These are phyloP conservation scores for Anethum foeniculum DNA, from an alignment of 140 eudicot genomes.

Conservation along the genomic window DNA sequence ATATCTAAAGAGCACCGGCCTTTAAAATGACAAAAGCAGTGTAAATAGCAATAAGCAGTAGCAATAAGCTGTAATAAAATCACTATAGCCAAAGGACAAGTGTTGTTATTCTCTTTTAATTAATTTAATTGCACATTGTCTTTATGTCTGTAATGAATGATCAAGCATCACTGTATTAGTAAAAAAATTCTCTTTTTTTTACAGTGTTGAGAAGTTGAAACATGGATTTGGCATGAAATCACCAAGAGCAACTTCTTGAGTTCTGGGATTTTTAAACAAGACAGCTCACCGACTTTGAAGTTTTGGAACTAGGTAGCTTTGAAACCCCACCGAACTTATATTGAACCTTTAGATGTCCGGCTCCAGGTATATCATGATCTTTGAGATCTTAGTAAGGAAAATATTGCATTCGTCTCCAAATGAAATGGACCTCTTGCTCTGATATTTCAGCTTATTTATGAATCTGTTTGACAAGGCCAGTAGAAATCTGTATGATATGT, in stretches of 20 bases:
- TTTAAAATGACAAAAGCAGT: not conserved
- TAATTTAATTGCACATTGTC: not conserved
- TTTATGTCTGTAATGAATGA: not conserved
- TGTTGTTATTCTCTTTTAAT: not conserved
- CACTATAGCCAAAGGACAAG: not conserved
- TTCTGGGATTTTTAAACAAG: not conserved
- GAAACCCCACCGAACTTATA: not conserved
- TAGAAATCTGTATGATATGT: not conserved
- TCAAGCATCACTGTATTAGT: not conserved
- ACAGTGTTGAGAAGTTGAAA: constrained; percentile 78
- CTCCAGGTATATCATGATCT: not conserved
- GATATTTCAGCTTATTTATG: not conserved
- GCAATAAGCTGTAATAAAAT: not conserved
- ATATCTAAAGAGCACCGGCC: not conserved
- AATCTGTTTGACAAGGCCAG: too few species aligned
- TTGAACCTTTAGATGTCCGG: not conserved
- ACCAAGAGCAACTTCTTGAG: constrained; percentile 37
- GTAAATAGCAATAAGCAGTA: not conserved
- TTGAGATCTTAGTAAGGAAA: not conserved
- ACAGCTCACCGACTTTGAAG: not conserved
- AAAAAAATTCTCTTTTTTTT: not conserved
- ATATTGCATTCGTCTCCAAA: not conserved
- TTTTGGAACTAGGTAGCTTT: not conserved
- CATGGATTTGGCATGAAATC: constrained; percentile 91
- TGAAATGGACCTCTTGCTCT: not conserved